phyloP scores from a whole-genome alignment of 106 monocot genomes.

The Triglochin maritima region DNA sequence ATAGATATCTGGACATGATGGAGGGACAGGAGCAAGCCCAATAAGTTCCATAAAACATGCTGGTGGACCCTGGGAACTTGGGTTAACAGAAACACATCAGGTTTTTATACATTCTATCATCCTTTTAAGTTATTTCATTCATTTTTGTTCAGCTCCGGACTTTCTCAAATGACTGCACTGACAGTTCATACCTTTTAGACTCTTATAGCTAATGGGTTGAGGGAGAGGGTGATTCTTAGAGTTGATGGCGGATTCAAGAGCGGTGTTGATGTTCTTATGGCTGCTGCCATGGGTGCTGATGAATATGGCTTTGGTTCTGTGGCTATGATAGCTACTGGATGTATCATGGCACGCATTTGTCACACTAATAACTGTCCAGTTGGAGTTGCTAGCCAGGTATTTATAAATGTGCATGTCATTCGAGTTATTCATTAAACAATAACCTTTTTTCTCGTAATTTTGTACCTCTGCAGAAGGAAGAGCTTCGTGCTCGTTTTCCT shows the following conservation, averaged over 20 bases:
- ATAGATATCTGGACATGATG: conserved; percentile 99
- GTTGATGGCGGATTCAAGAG: conserved; percentile 99
- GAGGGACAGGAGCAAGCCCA: conserved; percentile 98
- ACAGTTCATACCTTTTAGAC: conserved; percentile 28
- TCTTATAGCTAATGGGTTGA: conserved; percentile 86
- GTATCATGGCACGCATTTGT: conserved; percentile 98
- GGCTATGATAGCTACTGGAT: conserved; percentile 99
- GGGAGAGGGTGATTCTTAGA: conserved; percentile 89
- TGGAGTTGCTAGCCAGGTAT: conserved; percentile 96
- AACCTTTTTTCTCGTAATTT: neutral
- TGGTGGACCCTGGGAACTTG: conserved; percentile 99
- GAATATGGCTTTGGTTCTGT: conserved; percentile 99
- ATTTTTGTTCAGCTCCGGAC: neutral
- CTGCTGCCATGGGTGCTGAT: conserved; percentile 97
- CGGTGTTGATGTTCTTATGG: conserved; percentile 92
- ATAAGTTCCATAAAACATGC: conserved; percentile 99
- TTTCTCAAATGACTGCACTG: neutral
- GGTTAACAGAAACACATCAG: conserved; percentile 90
- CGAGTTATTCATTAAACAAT: neutral
- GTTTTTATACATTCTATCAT: conserved; percentile 20
- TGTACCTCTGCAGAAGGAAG: conserved; percentile 61
- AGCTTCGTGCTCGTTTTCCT: conserved; percentile 97
- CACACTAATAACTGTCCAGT: conserved; percentile 99
- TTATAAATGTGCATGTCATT: neutral
- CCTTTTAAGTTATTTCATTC: no score